Base-by-base conservation (phyloP, 495 filamentous ascomycete genomes). In the Xylaria flabelliformis region DNA sequence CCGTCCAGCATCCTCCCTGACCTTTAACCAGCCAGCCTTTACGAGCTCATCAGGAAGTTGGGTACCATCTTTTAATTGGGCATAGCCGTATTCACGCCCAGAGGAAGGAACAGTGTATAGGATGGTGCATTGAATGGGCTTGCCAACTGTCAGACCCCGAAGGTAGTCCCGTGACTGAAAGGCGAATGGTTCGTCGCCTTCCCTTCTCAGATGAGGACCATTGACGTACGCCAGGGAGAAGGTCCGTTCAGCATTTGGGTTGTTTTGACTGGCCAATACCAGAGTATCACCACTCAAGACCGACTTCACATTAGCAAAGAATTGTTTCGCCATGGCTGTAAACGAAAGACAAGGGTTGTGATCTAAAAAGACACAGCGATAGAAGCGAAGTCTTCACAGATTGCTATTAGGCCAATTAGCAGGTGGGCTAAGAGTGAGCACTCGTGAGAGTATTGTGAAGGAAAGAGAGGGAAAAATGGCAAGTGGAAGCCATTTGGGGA, bases 161-260 rank as follows among this genome's bases (percentile, higher is more conserved):
- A 98, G 88, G 79, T 91, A 95, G 78, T 99, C 96, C 67, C 97
- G 92, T 55, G 97, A 97, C 81, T 94, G 91, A 81, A 97, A 98
- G 50, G 91, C 95, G 74, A 90, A 95, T 24, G 91, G 89, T 89
- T 98, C 95, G 74, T 98, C 95, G 69, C 92, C 94, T 71, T 98
- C 97, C 79, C 91, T 90, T 83, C 88, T 90, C 75, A 98, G 80
- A 74, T 94, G 90, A 0, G 97, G 97, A 19, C 94, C 94, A 58
- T 92, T 91, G 67, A 98, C 93, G 83, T 92, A 98, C 63, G 97
- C 95, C 64, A 99, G 84, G 73, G 94, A 97, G 64, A 99, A 87
- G 48, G 87, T 91, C 72, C 93, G 91, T 83, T 98, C 97, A 66
- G 86, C 85, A 36, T 90, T 88, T 71, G 94, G 92, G 79, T 91